Evolutionary conservation across 805 yeast genomes (phyloP).

Genomic region (Teunomyces aglyptinius): DNA sequence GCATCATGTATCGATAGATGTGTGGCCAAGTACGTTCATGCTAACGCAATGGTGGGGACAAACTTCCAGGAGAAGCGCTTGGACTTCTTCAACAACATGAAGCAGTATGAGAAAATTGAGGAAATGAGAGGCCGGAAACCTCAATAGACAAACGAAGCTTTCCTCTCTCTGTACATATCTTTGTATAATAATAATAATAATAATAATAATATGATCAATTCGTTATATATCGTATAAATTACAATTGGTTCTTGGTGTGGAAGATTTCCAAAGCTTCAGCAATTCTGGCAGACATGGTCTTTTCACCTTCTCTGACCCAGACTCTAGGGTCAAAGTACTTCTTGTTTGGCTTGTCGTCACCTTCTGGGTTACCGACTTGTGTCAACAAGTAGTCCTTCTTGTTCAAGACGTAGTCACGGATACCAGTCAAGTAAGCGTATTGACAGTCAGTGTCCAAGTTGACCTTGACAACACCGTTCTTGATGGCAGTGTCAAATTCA

Average conservation of each 20-base stretch:
- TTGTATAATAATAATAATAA: slow-evolving; percentile 4
- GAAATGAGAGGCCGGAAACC: slow-evolving; percentile 4
- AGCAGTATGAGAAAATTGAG: slow-evolving; percentile 26
- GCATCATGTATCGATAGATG: slow-evolving; percentile 81
- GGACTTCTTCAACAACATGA: slow-evolving; percentile 44
- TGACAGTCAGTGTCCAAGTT: slow-evolving; percentile 99
- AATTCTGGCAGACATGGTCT: slow-evolving; percentile 91
- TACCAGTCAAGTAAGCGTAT: slow-evolving; percentile 94
- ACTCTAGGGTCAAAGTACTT: slow-evolving; percentile 99
- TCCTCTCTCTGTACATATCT: background rate
- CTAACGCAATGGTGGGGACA: slow-evolving; percentile 63
- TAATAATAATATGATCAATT: slow-evolving; percentile 1
- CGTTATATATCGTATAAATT: slow-evolving; percentile 15
- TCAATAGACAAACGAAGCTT: background rate
- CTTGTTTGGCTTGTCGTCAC: slow-evolving; percentile 99
- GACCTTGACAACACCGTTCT: slow-evolving; percentile 96
- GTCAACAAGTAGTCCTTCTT: slow-evolving; percentile 91
- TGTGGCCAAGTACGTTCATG: slow-evolving; percentile 75
- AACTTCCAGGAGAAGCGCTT: slow-evolving; percentile 41
- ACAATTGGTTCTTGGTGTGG: slow-evolving; percentile 71
- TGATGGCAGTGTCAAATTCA: slow-evolving; percentile 90
- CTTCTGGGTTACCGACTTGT: slow-evolving; percentile 99
- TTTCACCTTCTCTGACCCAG: slow-evolving; percentile 99
- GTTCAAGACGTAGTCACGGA: slow-evolving; percentile 93
- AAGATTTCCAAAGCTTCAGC: slow-evolving; percentile 79